A percentile compares a stretch with the other conserved stretches of the same genome.
Evolutionary conservation across 768 basidiomycete species (phyloP).

Genomic region (Calocybe cyanea): DNA sequence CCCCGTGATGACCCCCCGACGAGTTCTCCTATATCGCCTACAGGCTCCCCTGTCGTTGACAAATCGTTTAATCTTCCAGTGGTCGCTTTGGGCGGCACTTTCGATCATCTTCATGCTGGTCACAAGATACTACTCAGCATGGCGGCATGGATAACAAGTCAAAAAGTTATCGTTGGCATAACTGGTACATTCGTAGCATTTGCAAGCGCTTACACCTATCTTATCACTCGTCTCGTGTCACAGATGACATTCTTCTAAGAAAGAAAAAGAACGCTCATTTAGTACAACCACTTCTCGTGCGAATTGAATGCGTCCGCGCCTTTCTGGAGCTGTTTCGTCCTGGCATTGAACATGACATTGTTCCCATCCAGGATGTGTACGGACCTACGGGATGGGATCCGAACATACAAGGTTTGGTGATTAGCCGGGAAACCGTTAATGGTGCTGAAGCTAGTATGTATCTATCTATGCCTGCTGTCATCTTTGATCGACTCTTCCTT

Average conservation of each 20-base stretch:
- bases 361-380: conserved; percentile 78
- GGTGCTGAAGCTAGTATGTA: conserved; percentile 75
- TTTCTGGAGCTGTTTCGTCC: conserved; percentile 76
- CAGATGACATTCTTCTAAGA: conserved; percentile 69
- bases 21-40: conserved; percentile 3
- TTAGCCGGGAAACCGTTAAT: conserved; percentile 81
- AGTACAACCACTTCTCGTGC: conserved; percentile 55
- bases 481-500: background rate
- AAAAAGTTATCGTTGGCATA: conserved; percentile 87
- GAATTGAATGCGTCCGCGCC: conserved; percentile 53
- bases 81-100: conserved; percentile 90
- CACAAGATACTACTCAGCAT: conserved; percentile 97
- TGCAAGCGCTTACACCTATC: conserved; percentile 2
- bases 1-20: conserved; percentile 5
- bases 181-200: conserved; percentile 49
- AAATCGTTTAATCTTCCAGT: conserved; percentile 46
- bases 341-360: conserved; percentile 59
- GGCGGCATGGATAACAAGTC: conserved; percentile 74
- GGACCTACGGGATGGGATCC: conserved; percentile 89
- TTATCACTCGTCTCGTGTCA: conserved; percentile 6
- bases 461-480: no score
- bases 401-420: conserved; percentile 87
- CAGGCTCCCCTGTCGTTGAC: conserved; percentile 10
- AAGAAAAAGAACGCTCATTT: conserved; percentile 70
- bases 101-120: conserved; percentile 96